Percentiles rank a stretch among this genome's conserved stretches.
Conservation (phyloP, 2,329 filamentous ascomycete species). For the Chaetoscypha palmicola region DNA sequence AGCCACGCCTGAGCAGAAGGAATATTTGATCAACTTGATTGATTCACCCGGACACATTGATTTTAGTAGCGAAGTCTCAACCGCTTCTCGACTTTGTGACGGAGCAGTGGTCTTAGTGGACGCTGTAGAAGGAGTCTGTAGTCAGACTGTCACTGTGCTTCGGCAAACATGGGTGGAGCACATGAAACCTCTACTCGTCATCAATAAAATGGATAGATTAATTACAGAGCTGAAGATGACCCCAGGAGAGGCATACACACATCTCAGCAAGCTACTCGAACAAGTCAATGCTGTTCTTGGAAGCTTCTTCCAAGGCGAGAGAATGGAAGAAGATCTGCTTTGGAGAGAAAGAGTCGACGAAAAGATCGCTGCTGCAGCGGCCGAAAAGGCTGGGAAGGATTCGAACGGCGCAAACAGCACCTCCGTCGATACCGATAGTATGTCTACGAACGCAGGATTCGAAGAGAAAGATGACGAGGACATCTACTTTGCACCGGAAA, state of each 20-base stretch:
- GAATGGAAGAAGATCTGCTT: conserved; percentile 96
- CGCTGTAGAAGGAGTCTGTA: conserved; percentile 95
- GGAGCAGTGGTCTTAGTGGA: conserved; percentile 92
- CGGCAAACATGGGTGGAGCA: conserved; percentile 95
- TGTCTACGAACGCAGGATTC: conserved; percentile 59
- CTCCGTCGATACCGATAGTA: conserved; percentile 42
- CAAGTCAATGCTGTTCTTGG: conserved; percentile 97
- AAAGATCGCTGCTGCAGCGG: conserved; percentile 62
- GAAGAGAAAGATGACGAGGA: conserved; percentile 94
- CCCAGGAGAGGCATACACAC: conserved; percentile 78
- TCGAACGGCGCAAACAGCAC: conserved; percentile 24
- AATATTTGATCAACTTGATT: conserved; percentile 95
- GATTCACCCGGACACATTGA: conserved; percentile 98
- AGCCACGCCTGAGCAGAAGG: conserved; percentile 63
- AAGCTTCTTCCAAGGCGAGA: conserved; percentile 94
- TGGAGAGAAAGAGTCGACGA: conserved; percentile 94
- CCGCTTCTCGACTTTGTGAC: conserved; percentile 87
- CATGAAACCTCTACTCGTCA: conserved; percentile 85
- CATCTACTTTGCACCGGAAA: conserved; percentile 95
- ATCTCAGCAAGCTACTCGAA: conserved; percentile 82
- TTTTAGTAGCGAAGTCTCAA: conserved; percentile 97
- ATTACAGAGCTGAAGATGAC: conserved; percentile 94
- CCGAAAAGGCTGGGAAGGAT: conserved; percentile 34
- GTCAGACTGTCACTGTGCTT: conserved; percentile 94
- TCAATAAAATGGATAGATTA: conserved; percentile 97